Percentiles rank a stretch among this genome's conserved stretches.
Conservation (phyloP, 2,329 filamentous ascomycete species). For the Colletotrichum tamarilloi region DNA sequence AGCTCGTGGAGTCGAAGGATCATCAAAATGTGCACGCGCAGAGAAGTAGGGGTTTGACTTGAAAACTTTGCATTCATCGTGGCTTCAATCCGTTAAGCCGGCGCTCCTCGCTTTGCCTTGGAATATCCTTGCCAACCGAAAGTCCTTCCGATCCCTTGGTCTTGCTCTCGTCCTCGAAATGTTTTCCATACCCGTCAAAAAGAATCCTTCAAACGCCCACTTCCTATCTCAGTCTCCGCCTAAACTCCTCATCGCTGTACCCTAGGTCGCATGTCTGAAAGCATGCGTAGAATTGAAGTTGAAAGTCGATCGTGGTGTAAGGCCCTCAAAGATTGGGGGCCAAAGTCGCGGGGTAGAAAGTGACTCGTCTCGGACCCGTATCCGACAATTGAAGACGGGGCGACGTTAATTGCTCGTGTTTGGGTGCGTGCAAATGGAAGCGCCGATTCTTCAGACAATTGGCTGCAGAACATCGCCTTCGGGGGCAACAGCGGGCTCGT, state of each 20-base stretch:
- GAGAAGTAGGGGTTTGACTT: not conserved
- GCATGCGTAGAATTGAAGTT: constrained; percentile 24
- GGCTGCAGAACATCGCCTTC: constrained; percentile 17
- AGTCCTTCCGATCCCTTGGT: not conserved
- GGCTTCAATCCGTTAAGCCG: not conserved
- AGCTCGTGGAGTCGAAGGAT: not conserved
- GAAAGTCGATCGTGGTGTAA: not conserved
- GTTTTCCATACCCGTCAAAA: not conserved
- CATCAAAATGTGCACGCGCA: not conserved
- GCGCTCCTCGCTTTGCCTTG: not conserved
- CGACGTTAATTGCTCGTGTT: not conserved
- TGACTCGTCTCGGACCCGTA: not conserved
- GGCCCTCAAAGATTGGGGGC: not conserved
- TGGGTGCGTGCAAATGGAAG: too few species aligned
- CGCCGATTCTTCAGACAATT: not conserved
- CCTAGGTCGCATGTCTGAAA: constrained; percentile 19
- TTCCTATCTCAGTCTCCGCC: not conserved
- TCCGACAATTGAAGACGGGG: not conserved
- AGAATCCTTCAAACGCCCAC: constrained; percentile 16
- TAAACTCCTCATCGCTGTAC: constrained; percentile 14
- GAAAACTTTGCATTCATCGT: not conserved
- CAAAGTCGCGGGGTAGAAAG: not conserved
- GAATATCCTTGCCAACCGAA: not conserved
- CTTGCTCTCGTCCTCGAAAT: too few species aligned
- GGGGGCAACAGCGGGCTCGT: not conserved